Base-by-base conservation (phyloP, 305 asterid genomes). In the Fraxinus nigra region DNA sequence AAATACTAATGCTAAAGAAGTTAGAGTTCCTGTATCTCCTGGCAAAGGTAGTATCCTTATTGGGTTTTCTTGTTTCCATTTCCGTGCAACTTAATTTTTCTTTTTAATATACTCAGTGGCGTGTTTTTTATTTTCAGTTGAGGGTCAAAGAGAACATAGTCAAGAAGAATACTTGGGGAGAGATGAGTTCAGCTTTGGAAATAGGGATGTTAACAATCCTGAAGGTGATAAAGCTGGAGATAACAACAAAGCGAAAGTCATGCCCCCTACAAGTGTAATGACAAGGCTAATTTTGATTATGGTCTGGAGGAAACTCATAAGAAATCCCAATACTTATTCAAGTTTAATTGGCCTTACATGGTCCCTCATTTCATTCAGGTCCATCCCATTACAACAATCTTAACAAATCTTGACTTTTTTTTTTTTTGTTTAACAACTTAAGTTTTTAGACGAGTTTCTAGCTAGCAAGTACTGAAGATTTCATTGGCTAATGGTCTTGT, bases 291-390 rank as follows among this genome's bases (percentile, higher is more conserved):
- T 91, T 7, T 82, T 91, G 86, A 88, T 91, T 75, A 91, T 91
- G 95, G 95, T 91, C 74, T 91, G 95, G 95, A 87, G 95, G 76
- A 91, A 91, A 72, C 89, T 91, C 38, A 91, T 91, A 63, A 88
- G 95, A 86, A 91, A 91, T 63, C 95, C 95, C 78, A 91, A 91
- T 87, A 91, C 95, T 77, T 91, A 91, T 18, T 91, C 95, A 1
- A 91, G 93, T 86, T 84, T 91, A 20, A 86, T 91, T 78, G 95
- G 95, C 4, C 84, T 91, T 33, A 90, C 86, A 5, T 91, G 95
- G 95, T 88, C 95, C 77, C 89, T 91, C 9, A 87, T 91, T 74
- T 88, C 93, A 30, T 91, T 87, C 91, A 88, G 93, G 95, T 91
- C 7, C 32, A 24, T 26, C 72, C 34, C 72, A 63, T 24, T 24